These are phyloP conservation scores for Neurospora sp. DNA, from an alignment of 495 filamentous ascomycete species.

Conservation along the genomic window DNA sequence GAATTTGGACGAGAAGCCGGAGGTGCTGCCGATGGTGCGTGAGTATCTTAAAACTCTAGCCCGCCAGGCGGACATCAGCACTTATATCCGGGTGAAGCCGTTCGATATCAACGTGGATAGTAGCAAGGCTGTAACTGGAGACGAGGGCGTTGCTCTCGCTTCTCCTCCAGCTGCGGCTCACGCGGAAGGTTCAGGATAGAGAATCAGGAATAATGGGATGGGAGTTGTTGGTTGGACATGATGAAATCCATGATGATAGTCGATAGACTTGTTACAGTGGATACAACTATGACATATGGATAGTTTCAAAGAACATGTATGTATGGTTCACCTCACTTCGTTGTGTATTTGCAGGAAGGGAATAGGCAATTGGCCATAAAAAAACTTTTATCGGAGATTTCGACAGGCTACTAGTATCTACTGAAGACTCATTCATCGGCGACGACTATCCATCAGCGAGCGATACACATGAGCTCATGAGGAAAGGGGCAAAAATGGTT, in stretches of 20 bases:
- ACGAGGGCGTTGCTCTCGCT: not conserved
- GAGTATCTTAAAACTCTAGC: slow-evolving; percentile 38
- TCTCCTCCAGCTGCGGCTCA: not conserved
- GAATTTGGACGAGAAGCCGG: slow-evolving; percentile 19
- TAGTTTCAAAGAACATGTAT: not conserved
- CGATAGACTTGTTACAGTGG: not conserved
- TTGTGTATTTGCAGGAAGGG: not conserved
- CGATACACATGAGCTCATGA: slow-evolving; percentile 18
- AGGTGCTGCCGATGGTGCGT: slow-evolving; percentile 37
- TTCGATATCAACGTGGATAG: slow-evolving; percentile 16
- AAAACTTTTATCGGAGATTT: slow-evolving; percentile 1
- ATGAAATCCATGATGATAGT: not conserved
- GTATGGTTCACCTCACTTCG: not conserved
- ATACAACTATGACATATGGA: not conserved
- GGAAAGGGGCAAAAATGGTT: slow-evolving; percentile 12
- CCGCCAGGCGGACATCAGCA: slow-evolving; percentile 35
- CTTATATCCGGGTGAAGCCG: slow-evolving; percentile 28
- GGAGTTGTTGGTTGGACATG: not conserved
- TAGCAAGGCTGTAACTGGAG: not conserved
- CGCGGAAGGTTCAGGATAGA: not conserved
- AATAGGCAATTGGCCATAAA: not conserved
- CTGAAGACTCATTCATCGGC: slow-evolving; percentile 16
- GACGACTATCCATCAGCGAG: slow-evolving; percentile 11
- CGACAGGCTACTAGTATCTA: slow-evolving; percentile 13
- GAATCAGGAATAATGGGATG: not conserved